phyloP scores from a whole-genome alignment of 1,284 basidiomycete species.

The Vanrija sp. region DNA sequence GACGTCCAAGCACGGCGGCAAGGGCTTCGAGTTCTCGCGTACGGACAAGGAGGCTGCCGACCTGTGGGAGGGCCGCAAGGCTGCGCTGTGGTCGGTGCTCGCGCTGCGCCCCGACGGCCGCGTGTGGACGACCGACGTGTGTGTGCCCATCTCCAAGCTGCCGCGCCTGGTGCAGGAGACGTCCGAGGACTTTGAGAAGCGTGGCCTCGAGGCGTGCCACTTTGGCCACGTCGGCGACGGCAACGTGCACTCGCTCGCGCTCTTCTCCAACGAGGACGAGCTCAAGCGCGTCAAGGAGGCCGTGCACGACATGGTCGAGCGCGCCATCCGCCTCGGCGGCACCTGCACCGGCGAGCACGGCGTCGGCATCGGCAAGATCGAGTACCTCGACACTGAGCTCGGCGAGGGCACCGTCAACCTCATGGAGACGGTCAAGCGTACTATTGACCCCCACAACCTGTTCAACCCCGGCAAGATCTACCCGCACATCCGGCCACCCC shows the following conservation, averaged over 20 bases:
- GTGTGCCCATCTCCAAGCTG: constrained; percentile 75
- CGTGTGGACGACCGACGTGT: constrained; percentile 81
- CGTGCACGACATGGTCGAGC: constrained; percentile 52
- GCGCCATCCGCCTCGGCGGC: constrained; percentile 52
- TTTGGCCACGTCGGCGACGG: constrained; percentile 76
- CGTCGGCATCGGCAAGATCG: constrained; percentile 72
- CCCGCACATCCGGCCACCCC: constrained; percentile 37
- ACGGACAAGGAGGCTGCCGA: constrained; percentile 65
- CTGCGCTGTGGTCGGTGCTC: constrained; percentile 68
- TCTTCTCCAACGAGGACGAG: constrained; percentile 40
- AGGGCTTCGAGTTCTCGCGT: constrained; percentile 65
- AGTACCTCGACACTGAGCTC: constrained; percentile 62
- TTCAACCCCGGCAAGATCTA: constrained; percentile 72
- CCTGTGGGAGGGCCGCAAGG: constrained; percentile 83
- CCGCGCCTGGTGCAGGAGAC: constrained; percentile 72
- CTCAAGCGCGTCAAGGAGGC: constrained; percentile 47
- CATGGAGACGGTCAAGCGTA: constrained; percentile 70
- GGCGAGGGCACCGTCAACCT: constrained; percentile 70
- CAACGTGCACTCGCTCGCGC: constrained; percentile 47
- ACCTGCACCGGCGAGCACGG: constrained; percentile 73
- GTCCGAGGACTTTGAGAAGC: constrained; percentile 62
- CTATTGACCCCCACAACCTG: constrained; percentile 68
- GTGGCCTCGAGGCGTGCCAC: constrained; percentile 58
- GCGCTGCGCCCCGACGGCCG: constrained; percentile 61
- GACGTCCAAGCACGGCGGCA: constrained; percentile 63